phyloP scores from a whole-genome alignment of 441 rosid genomes.

The Syzygium syzygioides region DNA sequence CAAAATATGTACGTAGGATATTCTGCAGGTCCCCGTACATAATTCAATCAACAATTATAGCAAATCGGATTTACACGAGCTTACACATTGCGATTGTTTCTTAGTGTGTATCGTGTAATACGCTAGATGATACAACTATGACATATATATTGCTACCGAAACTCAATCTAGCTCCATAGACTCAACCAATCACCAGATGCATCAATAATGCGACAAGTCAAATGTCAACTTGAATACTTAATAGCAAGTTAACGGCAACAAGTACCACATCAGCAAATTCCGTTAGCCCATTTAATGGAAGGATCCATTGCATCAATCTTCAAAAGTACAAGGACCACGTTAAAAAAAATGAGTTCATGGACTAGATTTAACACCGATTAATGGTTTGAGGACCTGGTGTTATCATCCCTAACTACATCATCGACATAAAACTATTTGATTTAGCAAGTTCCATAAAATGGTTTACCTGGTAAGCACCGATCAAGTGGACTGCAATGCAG shows the following conservation, averaged over 20 bases:
- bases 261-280: not conserved
- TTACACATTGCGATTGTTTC: not conserved
- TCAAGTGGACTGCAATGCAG: conserved; percentile 75
- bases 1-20: not conserved
- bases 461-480: conserved; percentile 80
- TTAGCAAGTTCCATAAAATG: not conserved
- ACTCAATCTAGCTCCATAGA: not conserved
- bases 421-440: not conserved
- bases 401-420: not conserved
- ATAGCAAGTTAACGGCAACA: not conserved
- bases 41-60: not conserved
- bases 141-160: not conserved
- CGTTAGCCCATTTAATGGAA: not conserved
- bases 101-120: not conserved
- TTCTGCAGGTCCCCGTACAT: not conserved
- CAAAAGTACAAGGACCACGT: not conserved
- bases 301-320: not conserved
- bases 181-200: not conserved
- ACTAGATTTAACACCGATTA: not conserved
- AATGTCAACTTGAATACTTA: not conserved
- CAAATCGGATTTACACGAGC: not conserved
- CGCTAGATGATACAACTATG: not conserved
- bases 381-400: not conserved
- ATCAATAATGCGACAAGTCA: not conserved
- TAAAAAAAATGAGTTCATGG: not conserved